Percentiles rank a stretch among this genome's conserved stretches.
These are phyloP conservation scores for Mycena capillaripes DNA, from an alignment of 768 basidiomycete genomes.

Conservation along the genomic window DNA sequence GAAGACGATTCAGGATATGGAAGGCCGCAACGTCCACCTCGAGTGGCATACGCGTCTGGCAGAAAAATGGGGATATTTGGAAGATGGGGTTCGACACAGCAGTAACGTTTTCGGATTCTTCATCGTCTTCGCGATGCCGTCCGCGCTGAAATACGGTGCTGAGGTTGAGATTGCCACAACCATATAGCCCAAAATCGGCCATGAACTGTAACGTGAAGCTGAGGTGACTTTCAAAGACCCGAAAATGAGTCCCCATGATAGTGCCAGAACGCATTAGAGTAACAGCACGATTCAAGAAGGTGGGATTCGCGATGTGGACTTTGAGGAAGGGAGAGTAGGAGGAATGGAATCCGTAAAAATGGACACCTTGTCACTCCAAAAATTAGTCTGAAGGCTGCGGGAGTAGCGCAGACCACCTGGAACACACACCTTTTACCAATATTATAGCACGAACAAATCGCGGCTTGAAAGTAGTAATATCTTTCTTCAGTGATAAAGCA, in stretches of 20 bases:
- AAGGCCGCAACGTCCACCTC: constrained; percentile 89
- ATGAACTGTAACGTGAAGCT: constrained; percentile 92
- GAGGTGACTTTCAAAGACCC: constrained; percentile 91
- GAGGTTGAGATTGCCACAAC: constrained; percentile 91
- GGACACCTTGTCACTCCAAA: constrained; percentile 51
- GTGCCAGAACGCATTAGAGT: constrained; percentile 87
- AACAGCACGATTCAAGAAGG: constrained; percentile 74
- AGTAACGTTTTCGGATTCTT: constrained; percentile 38
- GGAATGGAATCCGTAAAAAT: constrained; percentile 95
- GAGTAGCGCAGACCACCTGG: background rate
- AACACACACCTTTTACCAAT: constrained; percentile 82
- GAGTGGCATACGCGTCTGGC: constrained; percentile 76
- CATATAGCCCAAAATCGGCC: constrained; percentile 95
- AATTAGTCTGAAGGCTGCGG: background rate
- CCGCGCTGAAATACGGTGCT: constrained; percentile 75
- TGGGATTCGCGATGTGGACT: constrained; percentile 81
- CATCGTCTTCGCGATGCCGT: constrained; percentile 50
- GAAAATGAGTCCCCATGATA: constrained; percentile 84
- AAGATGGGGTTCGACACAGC: constrained; percentile 45
- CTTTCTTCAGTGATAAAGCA: constrained; percentile 82
- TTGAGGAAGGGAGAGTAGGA: constrained; percentile 92
- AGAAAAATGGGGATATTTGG: constrained; percentile 68
- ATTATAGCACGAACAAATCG: constrained; percentile 82
- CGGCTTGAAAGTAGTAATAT: constrained; percentile 71
- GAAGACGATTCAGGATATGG: constrained; percentile 88